A percentile compares a stretch with the other conserved stretches of the same genome.
phyloP scores from a whole-genome alignment of 768 basidiomycete genomes.

The Clitopilus passeckerianus region DNA sequence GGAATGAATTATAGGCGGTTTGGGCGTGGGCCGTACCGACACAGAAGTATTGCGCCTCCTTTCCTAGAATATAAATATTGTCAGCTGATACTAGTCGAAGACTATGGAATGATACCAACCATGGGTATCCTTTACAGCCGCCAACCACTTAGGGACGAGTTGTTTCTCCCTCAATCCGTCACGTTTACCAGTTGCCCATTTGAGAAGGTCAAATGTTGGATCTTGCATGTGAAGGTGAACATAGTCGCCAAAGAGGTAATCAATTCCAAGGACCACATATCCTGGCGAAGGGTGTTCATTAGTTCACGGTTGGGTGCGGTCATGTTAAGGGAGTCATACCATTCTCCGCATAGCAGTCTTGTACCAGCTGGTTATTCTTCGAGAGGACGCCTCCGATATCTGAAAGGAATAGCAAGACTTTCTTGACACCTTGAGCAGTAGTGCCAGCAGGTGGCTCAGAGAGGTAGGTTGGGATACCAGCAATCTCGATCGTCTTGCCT shows the following conservation, averaged over 20 bases:
- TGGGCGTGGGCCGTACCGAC: constrained; percentile 30
- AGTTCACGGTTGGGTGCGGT: neutral
- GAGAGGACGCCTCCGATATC: constrained; percentile 60
- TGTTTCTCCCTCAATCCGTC: constrained; percentile 27
- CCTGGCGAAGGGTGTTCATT: constrained; percentile 30
- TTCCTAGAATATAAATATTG: constrained; percentile 6
- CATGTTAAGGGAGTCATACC: constrained; percentile 28
- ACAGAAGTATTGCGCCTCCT: constrained; percentile 34
- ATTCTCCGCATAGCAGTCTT: constrained; percentile 60
- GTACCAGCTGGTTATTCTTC: constrained; percentile 51
- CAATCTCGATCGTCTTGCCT: constrained; percentile 34
- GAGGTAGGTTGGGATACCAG: constrained; percentile 48
- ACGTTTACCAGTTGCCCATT: constrained; percentile 34
- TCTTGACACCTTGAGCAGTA: constrained; percentile 18
- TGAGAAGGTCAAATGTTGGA: constrained; percentile 27
- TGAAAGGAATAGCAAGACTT: constrained; percentile 51
- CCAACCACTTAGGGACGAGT: constrained; percentile 45
- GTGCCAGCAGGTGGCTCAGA: constrained; percentile 36
- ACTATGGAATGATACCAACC: constrained; percentile 23
- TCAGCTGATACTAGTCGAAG: neutral
- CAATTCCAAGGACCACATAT: constrained; percentile 52
- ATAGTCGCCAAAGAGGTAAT: constrained; percentile 62
- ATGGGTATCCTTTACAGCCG: constrained; percentile 41
- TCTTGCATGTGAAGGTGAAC: constrained; percentile 33
- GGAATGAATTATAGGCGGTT: neutral